Base-by-base conservation (phyloP, 495 filamentous ascomycete genomes). In the Cercophora sp. region DNA sequence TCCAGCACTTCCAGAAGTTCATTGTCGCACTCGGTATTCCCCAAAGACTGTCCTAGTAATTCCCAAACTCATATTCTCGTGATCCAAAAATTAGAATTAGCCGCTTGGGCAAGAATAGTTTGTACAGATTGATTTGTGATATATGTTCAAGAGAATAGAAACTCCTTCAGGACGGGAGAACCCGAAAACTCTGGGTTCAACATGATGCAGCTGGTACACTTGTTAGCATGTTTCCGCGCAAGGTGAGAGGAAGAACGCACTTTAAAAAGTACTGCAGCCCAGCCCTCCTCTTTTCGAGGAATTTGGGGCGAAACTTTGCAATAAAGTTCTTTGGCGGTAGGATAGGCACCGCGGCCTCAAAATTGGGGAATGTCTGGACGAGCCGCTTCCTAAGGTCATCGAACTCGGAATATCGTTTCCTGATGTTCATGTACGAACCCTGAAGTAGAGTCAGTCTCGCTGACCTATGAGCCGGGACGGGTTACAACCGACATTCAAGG, bases 381-480 rank as follows among this genome's bases (percentile, higher is more conserved):
- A 82, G 68, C 35, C 70, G 67, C 35, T 63, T 58, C 8, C 77
- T 68, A 13, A 82, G 67, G 31, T 74, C 74, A 59, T 80, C 75
- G 54, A 82, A 80, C 43, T 82, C 79, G n/a, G 77, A 80, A 59
- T 80, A 82, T 46, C 79, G 71, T 55, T 80, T 82, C 41, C 78
- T 70, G 19, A 82, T 79, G 51, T 74, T 72, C 65, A 81, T 80
- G 13, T 64, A 66, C 31, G 73, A 70, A 15, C 79, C 79, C 75
- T 81, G 29, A 53, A 11, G 23, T 23, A 34, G n/a, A 51, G 48
- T 22, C 13, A 27, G n/a, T 35, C 35, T n/a, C n/a, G n/a, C n/a
- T n/a, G n/a, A n/a, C n/a, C n/a, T n/a, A n/a, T n/a, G n/a, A n/a
- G n/a, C n/a, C n/a, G n/a, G n/a, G n/a, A n/a, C n/a, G n/a, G n/a